Evolutionary conservation across 2,329 filamentous ascomycete genomes (phyloP), one percentile per base, ranked within the genome.

Genomic region (Nothopassalora personata): DNA sequence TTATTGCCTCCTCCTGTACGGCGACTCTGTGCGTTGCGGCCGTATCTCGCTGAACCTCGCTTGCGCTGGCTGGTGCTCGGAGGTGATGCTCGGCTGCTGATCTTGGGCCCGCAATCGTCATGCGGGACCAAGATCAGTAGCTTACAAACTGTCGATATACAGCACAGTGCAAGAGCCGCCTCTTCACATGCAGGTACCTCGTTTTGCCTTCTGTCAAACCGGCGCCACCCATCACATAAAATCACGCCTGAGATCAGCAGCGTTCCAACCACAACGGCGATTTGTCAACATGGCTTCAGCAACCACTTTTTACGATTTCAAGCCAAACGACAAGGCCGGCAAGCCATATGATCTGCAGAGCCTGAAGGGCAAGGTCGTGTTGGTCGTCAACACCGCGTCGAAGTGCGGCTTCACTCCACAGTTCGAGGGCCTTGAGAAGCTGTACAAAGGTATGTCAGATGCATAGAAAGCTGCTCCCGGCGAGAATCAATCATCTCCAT

Each of bases 401-500:
- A 97, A 97, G 81, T 99, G 94, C 81, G 93, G 94, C 75, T 97
- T 97, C 85, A 97, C 94, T 2, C 91, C 91, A 11, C 94, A 99
- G 78, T 97, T 94, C 77, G 86, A 84, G 64, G 90, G 89, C 33
- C 89, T 99, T 54, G 92, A 99, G 80, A 87, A 84, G 71, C 84
- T 99, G 64, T 96, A 96, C 85, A 89, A 96, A 66, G 71, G 72
- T 73, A 58, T 45, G 36, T 43, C 15, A 18, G 39, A 4, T n/a
- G 39, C 39, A 34, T 34, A 23, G n/a, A 33, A 19, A 34, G 31
- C 23, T 43, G 28, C 45, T 46, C 43, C 23, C 53, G 13, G 15
- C 30, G 5, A 23, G 13, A 13, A 34, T 8, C 53, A 27, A 43
- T 43, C 39, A 8, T 18, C 13, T n/a, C 36, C 11, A 39, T 5